Conservation (phyloP, 345 rosid species). For the Psidium guajava region DNA sequence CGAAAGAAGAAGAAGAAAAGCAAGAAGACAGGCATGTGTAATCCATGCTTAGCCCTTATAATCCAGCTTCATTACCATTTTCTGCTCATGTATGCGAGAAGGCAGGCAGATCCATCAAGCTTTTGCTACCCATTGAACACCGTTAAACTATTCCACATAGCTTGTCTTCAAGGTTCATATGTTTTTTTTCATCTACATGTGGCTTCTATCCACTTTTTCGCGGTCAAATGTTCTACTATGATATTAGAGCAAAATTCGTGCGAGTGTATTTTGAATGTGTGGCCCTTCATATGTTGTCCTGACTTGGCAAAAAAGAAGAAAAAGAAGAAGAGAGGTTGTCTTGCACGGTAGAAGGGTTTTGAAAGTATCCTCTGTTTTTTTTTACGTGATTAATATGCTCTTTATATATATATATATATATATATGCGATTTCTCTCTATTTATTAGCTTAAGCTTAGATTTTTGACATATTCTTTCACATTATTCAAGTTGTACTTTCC, state of each 20-base stretch:
- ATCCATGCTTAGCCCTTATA: neutral
- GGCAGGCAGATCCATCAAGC: neutral
- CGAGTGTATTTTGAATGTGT: neutral
- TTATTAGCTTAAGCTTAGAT: neutral
- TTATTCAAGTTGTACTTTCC: neutral
- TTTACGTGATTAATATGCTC: neutral
- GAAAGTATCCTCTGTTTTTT: neutral
- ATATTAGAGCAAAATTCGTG: neutral
- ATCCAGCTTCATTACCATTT: neutral
- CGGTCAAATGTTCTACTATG: neutral
- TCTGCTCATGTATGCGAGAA: neutral
- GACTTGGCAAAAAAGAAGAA: neutral
- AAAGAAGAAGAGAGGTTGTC: neutral
- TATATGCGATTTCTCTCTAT: neutral
- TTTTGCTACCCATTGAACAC: neutral
- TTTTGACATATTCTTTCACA: neutral
- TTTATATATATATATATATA: no score
- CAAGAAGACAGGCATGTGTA: neutral
- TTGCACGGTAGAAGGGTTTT: neutral
- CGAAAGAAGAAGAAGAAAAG: neutral
- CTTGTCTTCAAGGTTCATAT: neutral
- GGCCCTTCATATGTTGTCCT: neutral
- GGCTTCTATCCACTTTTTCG: neutral
- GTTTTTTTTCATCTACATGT: neutral
- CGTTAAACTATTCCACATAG: neutral